phyloP scores from a whole-genome alignment of 2,329 filamentous ascomycete genomes.

The Reticulascus tulasneorum region DNA sequence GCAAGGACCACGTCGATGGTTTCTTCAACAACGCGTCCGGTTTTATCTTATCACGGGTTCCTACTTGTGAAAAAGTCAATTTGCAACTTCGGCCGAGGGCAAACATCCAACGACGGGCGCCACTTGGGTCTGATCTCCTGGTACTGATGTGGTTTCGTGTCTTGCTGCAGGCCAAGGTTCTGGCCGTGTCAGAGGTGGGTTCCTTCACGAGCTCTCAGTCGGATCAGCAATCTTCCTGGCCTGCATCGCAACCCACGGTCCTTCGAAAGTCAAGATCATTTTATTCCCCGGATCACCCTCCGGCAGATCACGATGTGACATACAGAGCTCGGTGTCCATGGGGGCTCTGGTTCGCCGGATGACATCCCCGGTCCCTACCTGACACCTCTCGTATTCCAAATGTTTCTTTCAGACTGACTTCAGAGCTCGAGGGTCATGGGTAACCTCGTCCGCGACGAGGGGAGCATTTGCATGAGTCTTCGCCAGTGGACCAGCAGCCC shows the following conservation, averaged over 20 bases:
- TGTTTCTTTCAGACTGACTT: not conserved
- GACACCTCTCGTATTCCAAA: not conserved
- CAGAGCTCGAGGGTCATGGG: conserved; percentile 2
- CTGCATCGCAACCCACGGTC: conserved; percentile 4
- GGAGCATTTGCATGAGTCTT: not conserved
- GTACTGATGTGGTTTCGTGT: not conserved
- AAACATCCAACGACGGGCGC: not conserved
- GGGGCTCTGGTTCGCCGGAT: too few species aligned
- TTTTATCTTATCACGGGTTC: not conserved
- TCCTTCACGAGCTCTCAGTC: not conserved
- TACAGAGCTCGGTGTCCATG: not conserved
- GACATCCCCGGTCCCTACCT: too few species aligned
- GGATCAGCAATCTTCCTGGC: conserved; percentile 2
- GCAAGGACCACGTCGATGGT: not conserved
- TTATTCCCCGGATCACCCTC: not conserved
- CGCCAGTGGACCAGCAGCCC: not conserved
- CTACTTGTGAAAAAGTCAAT: not conserved
- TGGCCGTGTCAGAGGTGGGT: not conserved
- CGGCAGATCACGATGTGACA: not conserved
- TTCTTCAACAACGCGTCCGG: not conserved
- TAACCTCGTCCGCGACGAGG: too few species aligned
- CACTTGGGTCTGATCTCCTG: not conserved
- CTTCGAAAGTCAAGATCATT: not conserved
- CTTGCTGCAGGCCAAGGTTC: conserved; percentile 2
- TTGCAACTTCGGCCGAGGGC: not conserved